Evolutionary conservation across 257 asterid species (phyloP).

Genomic region (Penstemon barbatus): DNA sequence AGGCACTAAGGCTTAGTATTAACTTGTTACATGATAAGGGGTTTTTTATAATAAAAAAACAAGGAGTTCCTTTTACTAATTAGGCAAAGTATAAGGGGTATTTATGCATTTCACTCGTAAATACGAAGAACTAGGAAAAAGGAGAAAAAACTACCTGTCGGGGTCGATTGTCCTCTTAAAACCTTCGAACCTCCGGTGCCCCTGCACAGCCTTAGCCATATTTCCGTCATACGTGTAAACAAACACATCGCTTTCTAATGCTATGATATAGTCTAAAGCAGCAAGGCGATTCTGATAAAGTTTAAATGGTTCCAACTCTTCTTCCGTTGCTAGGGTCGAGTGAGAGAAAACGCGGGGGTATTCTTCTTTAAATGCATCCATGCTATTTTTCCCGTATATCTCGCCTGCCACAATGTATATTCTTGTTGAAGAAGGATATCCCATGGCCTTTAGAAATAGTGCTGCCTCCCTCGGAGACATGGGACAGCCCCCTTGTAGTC

Average conservation of each 20-base stretch:
- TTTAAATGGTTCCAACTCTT: slow-evolving; percentile 46
- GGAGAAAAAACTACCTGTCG: slow-evolving; percentile 41
- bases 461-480: slow-evolving; percentile 78
- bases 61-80: too few relatives aligned
- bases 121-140: not conserved
- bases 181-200: slow-evolving; percentile 65
- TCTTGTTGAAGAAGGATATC: slow-evolving; percentile 48
- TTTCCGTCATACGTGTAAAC: slow-evolving; percentile 70
- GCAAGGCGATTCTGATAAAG: slow-evolving; percentile 69
- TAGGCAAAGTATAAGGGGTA: not conserved
- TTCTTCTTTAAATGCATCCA: slow-evolving; percentile 47
- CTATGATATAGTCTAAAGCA: slow-evolving; percentile 61
- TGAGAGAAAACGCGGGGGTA: slow-evolving; percentile 58
- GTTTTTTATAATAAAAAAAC: too few relatives aligned
- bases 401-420: slow-evolving; percentile 70
- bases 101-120: not conserved
- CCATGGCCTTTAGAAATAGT: slow-evolving; percentile 70
- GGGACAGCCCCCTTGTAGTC: slow-evolving; percentile 60
- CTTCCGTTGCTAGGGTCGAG: slow-evolving; percentile 48
- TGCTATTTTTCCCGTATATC: slow-evolving; percentile 51
- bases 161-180: slow-evolving; percentile 58
- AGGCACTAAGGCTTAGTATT: slow-evolving; percentile 10
- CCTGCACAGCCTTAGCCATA: slow-evolving; percentile 80
- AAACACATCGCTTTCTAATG: slow-evolving; percentile 64
- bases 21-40: not conserved